Evolutionary conservation across 2,329 filamentous ascomycete species (phyloP), one percentile per base, ranked within the genome.

Genomic region (Penicillium sp.): DNA sequence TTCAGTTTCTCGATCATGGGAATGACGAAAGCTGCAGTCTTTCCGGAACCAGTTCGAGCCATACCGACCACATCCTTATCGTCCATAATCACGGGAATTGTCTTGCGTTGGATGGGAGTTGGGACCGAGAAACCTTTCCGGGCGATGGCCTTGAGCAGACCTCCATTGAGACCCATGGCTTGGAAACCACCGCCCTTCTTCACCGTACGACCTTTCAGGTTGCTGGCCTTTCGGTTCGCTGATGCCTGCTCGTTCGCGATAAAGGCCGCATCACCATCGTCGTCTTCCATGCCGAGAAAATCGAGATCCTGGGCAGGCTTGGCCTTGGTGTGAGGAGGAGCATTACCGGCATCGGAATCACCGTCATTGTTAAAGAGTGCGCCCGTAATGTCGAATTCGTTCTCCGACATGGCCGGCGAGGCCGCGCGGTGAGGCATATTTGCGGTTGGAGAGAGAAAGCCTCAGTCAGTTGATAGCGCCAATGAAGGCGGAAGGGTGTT

Each of bases 181-280:
- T 99, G 94, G 71, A 99, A 99, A 48, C 93, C 94, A 67, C 94
- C 94, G 33, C 92, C 90, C 75, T 97, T 99, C 79, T 97, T 97
- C 28, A 91, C 90, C 2, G 87, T 88, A 59, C 89, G 89, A 18
- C 91, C 90, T 73, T 93, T 94, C 7, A 94, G 65, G 69, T 92
- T 94, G 9, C 88, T 83, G 1, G 85, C 80, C 70, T 97, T 97
- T 58, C 93, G 82, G 70, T 97, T 97, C 4, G 90, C 91, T 14
- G 91, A 91, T 3, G 90, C 88, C 71, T 96, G 92, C 66, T 89
- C 85, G 33, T 90, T 84, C 9, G 92, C 91, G 74, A 99, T 99
- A 68, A 97, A 97, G 0, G 89, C 89, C 69, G 89, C 92, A 69
- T 99, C 92, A 16, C 78, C 81, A 36, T 79, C 78, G 14, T 76